These are phyloP conservation scores for Solanum rostratum DNA, from an alignment of 257 asterid genomes.

Conservation along the genomic window DNA sequence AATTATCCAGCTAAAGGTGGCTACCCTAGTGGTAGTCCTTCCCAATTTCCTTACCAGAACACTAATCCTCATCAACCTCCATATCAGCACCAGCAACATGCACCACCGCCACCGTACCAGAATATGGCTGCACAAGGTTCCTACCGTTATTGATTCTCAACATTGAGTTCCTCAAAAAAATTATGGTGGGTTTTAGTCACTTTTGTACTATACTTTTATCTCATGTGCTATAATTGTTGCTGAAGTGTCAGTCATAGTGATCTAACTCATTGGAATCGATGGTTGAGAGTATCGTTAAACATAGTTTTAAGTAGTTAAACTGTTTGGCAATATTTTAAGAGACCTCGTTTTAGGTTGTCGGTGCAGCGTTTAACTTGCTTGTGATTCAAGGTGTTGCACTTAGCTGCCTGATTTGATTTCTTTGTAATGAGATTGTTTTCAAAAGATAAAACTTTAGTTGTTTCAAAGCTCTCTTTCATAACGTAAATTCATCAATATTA, in stretches of 20 bases:
- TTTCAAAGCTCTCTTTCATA: neutral
- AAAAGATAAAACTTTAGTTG: neutral
- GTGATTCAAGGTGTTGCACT: neutral
- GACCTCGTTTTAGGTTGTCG: neutral
- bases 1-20: slow-evolving; percentile 13
- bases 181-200: neutral
- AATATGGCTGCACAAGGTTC: slow-evolving; percentile 39
- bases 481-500: neutral
- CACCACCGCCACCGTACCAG: slow-evolving; percentile 20
- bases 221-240: neutral
- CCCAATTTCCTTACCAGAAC: slow-evolving; percentile 33
- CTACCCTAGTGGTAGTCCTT: slow-evolving; percentile 19
- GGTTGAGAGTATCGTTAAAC: neutral
- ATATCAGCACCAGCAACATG: slow-evolving; percentile 12
- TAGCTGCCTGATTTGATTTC: neutral
- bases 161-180: neutral
- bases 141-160: slow-evolving; percentile 28
- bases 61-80: slow-evolving; percentile 21
- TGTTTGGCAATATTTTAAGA: neutral
- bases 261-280: neutral
- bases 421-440: neutral
- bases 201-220: slow-evolving; percentile 19
- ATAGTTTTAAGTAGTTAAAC: neutral
- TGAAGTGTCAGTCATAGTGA: neutral
- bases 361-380: neutral